Conservation (phyloP, 345 rosid genomes). For the Gossypioides kirkii region DNA sequence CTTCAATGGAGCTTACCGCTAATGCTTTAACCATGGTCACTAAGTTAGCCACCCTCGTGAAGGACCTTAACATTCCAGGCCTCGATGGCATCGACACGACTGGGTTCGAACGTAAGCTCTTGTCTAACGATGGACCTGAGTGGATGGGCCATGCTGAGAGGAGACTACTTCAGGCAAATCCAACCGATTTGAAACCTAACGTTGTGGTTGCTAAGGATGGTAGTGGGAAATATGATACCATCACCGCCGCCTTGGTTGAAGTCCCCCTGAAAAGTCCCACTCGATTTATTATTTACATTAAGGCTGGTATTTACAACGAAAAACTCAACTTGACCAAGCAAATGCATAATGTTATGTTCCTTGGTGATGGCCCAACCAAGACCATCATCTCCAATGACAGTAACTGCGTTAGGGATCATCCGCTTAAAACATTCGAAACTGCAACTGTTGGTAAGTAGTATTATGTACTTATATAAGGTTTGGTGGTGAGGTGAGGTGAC, state of each 20-base stretch:
- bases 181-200: slow-evolving; percentile 33
- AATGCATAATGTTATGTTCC: slow-evolving; percentile 38
- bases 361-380: slow-evolving; percentile 81
- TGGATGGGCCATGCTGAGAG: slow-evolving; percentile 43
- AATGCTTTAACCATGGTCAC: slow-evolving; percentile 41
- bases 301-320: slow-evolving; percentile 65
- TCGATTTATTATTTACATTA: slow-evolving; percentile 55
- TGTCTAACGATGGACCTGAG: slow-evolving; percentile 31
- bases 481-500: too few species aligned
- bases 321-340: slow-evolving; percentile 31
- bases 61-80: slow-evolving; percentile 24
- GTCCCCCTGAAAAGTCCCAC: slow-evolving; percentile 32
- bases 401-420: slow-evolving; percentile 33
- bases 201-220: slow-evolving; percentile 65
- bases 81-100: slow-evolving; percentile 2
- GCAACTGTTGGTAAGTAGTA: slow-evolving; percentile 51
- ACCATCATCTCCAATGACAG: slow-evolving; percentile 52
- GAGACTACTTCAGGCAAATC: slow-evolving; percentile 27
- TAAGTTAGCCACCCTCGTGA: slow-evolving; percentile 31
- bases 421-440: slow-evolving; percentile 37
- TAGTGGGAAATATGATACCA: slow-evolving; percentile 56
- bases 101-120: slow-evolving; percentile 29
- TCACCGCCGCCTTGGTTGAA: slow-evolving; percentile 41
- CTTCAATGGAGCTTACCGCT: slow-evolving; percentile 30
- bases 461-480: too few species aligned